These are phyloP conservation scores for Flagelloscypha sp. DNA, from an alignment of 768 basidiomycete species.

Conservation along the genomic window DNA sequence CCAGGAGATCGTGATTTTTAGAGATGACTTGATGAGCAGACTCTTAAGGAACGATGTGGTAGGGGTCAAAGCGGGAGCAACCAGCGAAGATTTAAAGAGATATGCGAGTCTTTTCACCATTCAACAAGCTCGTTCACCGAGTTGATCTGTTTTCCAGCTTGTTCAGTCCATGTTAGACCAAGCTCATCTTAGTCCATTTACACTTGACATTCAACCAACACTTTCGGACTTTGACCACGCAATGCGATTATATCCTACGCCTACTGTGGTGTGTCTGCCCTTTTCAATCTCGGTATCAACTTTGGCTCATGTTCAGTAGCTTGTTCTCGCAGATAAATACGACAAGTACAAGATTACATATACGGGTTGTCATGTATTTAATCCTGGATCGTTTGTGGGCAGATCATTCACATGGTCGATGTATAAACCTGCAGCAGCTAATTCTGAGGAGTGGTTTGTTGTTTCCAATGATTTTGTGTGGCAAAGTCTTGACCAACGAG, in stretches of 20 bases:
- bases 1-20: slow-evolving; percentile 90
- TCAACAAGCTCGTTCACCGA: too few relatives aligned
- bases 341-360: slow-evolving; percentile 95
- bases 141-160: slow-evolving; percentile 50
- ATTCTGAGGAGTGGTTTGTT: slow-evolving; percentile 90
- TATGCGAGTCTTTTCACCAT: too few relatives aligned
- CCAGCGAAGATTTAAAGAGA: slow-evolving; percentile 76
- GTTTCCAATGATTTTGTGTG: too few relatives aligned
- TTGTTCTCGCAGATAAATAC: slow-evolving; percentile 93
- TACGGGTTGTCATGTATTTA: slow-evolving; percentile 97
- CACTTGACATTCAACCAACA: slow-evolving; percentile 77
- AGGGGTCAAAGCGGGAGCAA: slow-evolving; percentile 73
- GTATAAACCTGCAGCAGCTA: slow-evolving; percentile 77
- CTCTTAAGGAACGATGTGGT: slow-evolving; percentile 93
- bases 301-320: slow-evolving; percentile 31
- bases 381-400: slow-evolving; percentile 88
- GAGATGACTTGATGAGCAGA: slow-evolving; percentile 88
- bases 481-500: too few relatives aligned
- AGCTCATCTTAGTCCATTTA: slow-evolving; percentile 84
- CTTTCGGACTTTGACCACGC: slow-evolving; percentile 88
- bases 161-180: slow-evolving; percentile 97
- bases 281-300: background rate
- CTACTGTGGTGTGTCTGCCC: slow-evolving; percentile 63
- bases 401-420: slow-evolving; percentile 81
- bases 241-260: slow-evolving; percentile 87